A percentile compares a stretch with the other conserved stretches of the same genome.
Evolutionary conservation across 352 stramenopile species (phyloP).

Genomic region (Pythium aquatile): DNA sequence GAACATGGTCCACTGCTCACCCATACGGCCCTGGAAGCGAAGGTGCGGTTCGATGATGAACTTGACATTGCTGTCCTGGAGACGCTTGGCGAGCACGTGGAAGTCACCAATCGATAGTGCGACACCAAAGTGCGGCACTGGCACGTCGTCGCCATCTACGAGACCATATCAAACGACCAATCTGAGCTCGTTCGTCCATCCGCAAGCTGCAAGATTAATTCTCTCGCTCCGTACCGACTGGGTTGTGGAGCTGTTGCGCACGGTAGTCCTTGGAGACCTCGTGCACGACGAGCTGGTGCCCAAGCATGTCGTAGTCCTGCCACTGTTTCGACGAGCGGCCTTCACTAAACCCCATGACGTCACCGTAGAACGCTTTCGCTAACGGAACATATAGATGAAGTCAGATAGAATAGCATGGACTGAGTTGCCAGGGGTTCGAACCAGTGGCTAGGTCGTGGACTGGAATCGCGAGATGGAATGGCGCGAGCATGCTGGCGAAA

Average conservation of each 20-base stretch:
- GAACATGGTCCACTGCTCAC: slow-evolving; percentile 99
- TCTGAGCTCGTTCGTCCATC: background rate
- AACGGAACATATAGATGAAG: too few species aligned
- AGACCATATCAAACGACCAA: background rate
- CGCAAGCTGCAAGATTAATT: background rate
- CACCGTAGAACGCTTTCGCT: slow-evolving; percentile 94
- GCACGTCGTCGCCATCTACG: slow-evolving; percentile 94
- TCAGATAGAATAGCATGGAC: too few species aligned
- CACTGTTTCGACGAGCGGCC: slow-evolving; percentile 92
- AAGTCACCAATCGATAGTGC: slow-evolving; percentile 92
- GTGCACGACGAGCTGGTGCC: slow-evolving; percentile 88
- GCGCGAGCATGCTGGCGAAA: slow-evolving; percentile 40
- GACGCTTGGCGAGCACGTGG: slow-evolving; percentile 81
- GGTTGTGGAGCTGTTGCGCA: slow-evolving; percentile 94
- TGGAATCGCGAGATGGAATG: slow-evolving; percentile 92
- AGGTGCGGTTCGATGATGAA: slow-evolving; percentile 97
- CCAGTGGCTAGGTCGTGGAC: slow-evolving; percentile 92
- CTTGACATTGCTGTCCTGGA: slow-evolving; percentile 74
- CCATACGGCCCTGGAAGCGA: slow-evolving; percentile 91
- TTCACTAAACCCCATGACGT: slow-evolving; percentile 89
- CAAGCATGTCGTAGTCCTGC: slow-evolving; percentile 93
- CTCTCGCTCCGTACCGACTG: slow-evolving; percentile 66
- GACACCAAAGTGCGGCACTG: slow-evolving; percentile 96
- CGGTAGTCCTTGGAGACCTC: slow-evolving; percentile 92
- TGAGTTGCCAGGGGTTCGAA: too few species aligned